phyloP scores from a whole-genome alignment of 768 basidiomycete genomes.

The Leucocoprinus birnbaumii region DNA sequence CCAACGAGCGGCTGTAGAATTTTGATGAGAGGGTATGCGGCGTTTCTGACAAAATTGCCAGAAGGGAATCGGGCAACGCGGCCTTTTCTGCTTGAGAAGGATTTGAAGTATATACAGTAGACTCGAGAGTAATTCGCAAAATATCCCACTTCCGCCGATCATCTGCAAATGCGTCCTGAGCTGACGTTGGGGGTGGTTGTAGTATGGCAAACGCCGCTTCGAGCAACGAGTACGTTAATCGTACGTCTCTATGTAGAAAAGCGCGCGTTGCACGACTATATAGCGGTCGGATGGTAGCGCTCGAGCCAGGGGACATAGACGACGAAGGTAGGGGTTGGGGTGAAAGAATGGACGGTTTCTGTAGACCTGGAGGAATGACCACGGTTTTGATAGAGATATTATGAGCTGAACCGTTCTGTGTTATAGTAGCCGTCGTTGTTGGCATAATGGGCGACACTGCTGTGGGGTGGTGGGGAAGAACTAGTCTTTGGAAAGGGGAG shows the following conservation, averaged over 20 bases:
- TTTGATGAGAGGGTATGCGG: conserved; percentile 55
- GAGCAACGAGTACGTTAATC: conserved; percentile 63
- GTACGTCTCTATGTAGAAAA: conserved; percentile 71
- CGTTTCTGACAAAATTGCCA: conserved; percentile 51
- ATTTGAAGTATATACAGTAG: conserved; percentile 64
- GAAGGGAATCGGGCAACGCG: conserved; percentile 48
- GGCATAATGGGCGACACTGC: conserved; percentile 13
- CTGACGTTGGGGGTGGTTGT: conserved; percentile 28
- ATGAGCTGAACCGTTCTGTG: conserved; percentile 8
- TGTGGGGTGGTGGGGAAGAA: neutral
- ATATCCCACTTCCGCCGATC: conserved; percentile 85
- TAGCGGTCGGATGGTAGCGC: conserved; percentile 61
- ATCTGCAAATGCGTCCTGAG: conserved; percentile 40
- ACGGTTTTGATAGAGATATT: conserved; percentile 7
- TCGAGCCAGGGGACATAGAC: conserved; percentile 17
- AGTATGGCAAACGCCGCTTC: conserved; percentile 67
- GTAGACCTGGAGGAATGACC: conserved; percentile 7
- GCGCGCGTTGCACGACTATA: conserved; percentile 78
- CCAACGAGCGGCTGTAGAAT: conserved; percentile 61
- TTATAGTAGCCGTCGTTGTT: conserved; percentile 15
- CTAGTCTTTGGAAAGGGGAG: neutral
- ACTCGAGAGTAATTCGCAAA: conserved; percentile 79
- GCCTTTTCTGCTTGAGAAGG: conserved; percentile 30
- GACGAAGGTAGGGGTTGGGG: neutral
- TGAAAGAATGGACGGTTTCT: neutral